Evolutionary conservation across 2,329 filamentous ascomycete genomes (phyloP).

Genomic region (Botrytis paeoniae): DNA sequence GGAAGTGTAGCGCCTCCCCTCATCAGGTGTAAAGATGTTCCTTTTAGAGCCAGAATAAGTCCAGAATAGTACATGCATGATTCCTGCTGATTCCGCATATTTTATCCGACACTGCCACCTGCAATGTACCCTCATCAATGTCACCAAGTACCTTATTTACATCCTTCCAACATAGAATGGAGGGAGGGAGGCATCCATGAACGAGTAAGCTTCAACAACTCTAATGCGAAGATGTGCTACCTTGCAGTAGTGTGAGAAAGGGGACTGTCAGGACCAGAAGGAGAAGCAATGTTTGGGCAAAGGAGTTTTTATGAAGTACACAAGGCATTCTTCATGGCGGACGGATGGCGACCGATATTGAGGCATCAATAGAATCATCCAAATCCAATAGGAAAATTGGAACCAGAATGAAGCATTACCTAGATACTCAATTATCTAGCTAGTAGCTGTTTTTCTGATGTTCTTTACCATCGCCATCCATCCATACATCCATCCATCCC

Average conservation of each 20-base stretch:
- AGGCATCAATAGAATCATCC: neutral
- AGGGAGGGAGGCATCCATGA: neutral
- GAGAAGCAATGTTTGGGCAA: neutral
- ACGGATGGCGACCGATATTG: neutral
- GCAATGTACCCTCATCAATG: neutral
- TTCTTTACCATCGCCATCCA: neutral
- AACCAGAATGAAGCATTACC: neutral
- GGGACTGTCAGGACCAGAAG: neutral
- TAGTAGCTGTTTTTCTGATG: neutral
- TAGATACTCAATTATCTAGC: neutral
- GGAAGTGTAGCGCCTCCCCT: neutral
- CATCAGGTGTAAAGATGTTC: neutral
- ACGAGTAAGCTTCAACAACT: neutral
- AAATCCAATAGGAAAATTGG: neutral
- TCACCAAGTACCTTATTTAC: neutral
- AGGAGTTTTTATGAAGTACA: neutral
- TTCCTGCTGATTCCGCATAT: neutral
- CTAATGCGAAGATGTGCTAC: neutral
- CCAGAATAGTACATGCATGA: neutral
- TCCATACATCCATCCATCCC: neutral
- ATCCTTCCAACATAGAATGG: neutral
- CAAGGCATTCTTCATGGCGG: conserved; percentile 19
- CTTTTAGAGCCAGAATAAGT: neutral
- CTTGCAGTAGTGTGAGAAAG: conserved; percentile 7
- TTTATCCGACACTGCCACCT: conserved; percentile 14